These are phyloP conservation scores for Ceratocystis huliohia DNA, from an alignment of 2,329 filamentous ascomycete genomes.

Conservation along the genomic window DNA sequence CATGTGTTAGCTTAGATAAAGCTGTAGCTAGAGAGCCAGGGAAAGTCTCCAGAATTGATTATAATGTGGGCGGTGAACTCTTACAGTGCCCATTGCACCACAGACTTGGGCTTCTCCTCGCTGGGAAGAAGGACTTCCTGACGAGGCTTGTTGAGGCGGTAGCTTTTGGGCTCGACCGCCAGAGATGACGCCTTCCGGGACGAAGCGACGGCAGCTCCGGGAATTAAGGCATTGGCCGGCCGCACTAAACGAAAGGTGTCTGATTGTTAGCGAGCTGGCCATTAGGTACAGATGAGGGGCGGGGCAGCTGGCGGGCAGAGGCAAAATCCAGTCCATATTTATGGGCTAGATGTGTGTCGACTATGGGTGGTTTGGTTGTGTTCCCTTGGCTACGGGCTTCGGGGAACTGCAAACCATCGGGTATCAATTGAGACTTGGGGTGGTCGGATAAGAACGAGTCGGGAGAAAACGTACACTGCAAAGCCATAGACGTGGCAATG, in stretches of 20 bases:
- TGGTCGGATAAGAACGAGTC: constrained; percentile 14
- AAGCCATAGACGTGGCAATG: constrained; percentile 40
- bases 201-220: constrained; percentile 53
- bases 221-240: constrained; percentile 49
- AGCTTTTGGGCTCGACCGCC: constrained; percentile 40
- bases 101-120: constrained; percentile 67
- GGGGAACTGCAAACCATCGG: background rate
- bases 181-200: constrained; percentile 49
- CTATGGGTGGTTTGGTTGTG: background rate
- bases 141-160: constrained; percentile 31
- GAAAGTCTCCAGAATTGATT: background rate
- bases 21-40: background rate
- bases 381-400: background rate
- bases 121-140: constrained; percentile 64
- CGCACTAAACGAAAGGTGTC: constrained; percentile 39
- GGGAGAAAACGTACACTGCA: constrained; percentile 35
- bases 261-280: background rate
- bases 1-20: background rate
- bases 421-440: constrained; percentile 2
- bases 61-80: constrained; percentile 28
- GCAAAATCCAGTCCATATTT: background rate
- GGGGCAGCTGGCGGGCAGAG: constrained; percentile 8
- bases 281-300: background rate
- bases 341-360: background rate
- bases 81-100: constrained; percentile 76